Percentiles rank a stretch among this genome's conserved stretches.
These are phyloP conservation scores for Cetraspora pellucida DNA, from an alignment of 192 early-diverging fungal species.

Conservation along the genomic window DNA sequence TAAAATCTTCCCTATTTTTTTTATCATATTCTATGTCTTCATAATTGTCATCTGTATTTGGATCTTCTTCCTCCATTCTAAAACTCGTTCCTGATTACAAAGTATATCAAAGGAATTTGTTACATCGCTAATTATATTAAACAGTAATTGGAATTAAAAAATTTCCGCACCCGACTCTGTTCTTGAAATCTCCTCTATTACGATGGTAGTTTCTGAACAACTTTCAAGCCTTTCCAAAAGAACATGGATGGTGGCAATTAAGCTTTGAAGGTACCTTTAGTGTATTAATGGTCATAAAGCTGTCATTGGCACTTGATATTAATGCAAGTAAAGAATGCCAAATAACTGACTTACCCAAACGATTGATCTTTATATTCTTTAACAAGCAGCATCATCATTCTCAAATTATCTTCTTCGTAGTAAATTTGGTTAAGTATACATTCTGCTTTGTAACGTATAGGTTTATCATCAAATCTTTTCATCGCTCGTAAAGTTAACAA, in stretches of 20 bases:
- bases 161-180: background rate
- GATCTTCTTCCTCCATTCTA: background rate
- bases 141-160: background rate
- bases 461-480: background rate
- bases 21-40: background rate
- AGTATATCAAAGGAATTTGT: background rate
- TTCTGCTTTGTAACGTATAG: background rate
- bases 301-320: background rate
- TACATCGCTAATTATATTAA: background rate
- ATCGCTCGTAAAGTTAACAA: background rate
- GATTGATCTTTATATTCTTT: background rate
- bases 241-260: background rate
- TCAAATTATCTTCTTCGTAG: background rate
- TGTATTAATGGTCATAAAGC: background rate
- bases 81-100: background rate
- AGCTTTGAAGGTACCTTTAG: background rate
- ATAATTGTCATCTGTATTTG: background rate
- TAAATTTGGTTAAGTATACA: background rate
- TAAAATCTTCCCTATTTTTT: background rate
- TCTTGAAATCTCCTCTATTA: background rate
- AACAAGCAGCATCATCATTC: background rate
- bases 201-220: background rate
- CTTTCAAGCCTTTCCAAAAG: background rate
- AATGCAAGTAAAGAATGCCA: background rate
- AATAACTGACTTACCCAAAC: background rate